Evolutionary conservation across 306 rosid species (phyloP).

Genomic region (Castanospermum australe): DNA sequence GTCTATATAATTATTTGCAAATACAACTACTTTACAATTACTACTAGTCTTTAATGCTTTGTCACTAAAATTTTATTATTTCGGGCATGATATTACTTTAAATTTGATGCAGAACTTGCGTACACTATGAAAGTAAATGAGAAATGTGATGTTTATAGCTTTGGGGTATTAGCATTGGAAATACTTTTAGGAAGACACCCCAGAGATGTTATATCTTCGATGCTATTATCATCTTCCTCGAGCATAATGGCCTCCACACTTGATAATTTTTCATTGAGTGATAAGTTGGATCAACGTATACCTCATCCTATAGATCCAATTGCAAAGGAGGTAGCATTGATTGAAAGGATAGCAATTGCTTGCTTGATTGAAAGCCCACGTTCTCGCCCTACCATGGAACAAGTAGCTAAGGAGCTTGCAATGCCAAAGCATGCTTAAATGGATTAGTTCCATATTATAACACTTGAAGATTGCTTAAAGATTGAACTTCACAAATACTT

Average conservation of each 20-base stretch:
- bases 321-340: not conserved
- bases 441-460: not conserved
- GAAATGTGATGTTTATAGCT: constrained; percentile 24
- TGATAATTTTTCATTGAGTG: not conserved
- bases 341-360: not conserved
- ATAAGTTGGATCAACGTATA: constrained; percentile 13
- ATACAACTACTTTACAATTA: not conserved
- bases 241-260: not conserved
- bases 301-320: not conserved
- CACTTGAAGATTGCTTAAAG: not conserved
- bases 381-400: constrained; percentile 26
- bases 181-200: constrained; percentile 20
- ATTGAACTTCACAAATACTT: too few species aligned
- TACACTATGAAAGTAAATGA: constrained; percentile 6
- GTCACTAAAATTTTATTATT: not conserved
- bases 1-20: not conserved
- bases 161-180: constrained; percentile 24
- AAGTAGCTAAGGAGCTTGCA: not conserved
- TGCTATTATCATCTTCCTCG: not conserved
- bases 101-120: not conserved
- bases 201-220: not conserved
- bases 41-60: not conserved
- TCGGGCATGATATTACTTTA: not conserved
- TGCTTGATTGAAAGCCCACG: not conserved
- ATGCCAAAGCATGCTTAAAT: not conserved